phyloP scores from a whole-genome alignment of 1,139 yeast genomes.

The Saccharomyces hybrid region DNA sequence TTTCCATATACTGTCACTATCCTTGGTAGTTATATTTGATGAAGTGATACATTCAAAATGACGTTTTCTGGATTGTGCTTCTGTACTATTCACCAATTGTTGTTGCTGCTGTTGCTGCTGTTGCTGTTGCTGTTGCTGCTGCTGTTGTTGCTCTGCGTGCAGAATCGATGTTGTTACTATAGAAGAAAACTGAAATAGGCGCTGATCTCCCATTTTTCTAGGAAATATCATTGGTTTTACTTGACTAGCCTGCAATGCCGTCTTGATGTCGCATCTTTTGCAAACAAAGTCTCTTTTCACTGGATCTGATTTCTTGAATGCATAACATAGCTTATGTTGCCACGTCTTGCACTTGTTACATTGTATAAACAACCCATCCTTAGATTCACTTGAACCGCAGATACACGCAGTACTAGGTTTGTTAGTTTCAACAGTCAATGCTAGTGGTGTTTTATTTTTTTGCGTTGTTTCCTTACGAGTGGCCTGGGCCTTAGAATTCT shows the following conservation, averaged over 20 bases:
- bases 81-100: neutral
- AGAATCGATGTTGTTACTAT: neutral
- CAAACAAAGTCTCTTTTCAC: constrained; percentile 83
- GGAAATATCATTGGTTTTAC: constrained; percentile 38
- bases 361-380: constrained; percentile 90
- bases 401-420: constrained; percentile 59
- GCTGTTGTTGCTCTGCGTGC: neutral
- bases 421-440: constrained; percentile 60
- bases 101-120: neutral
- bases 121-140: too few relatives aligned
- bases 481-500: constrained; percentile 3
- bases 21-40: neutral
- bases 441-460: constrained; percentile 49
- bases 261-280: constrained; percentile 61
- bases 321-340: constrained; percentile 91
- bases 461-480: constrained; percentile 6
- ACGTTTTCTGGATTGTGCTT: neutral
- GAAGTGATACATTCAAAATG: neutral
- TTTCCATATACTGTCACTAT: neutral
- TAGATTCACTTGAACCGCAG: constrained; percentile 47
- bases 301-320: constrained; percentile 59
- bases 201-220: constrained; percentile 8
- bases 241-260: constrained; percentile 46
- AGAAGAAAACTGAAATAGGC: neutral
- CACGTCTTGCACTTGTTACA: constrained; percentile 87